Evolutionary conservation across 2,329 filamentous ascomycete species (phyloP).

Genomic region (Zymoseptoria passerinii): DNA sequence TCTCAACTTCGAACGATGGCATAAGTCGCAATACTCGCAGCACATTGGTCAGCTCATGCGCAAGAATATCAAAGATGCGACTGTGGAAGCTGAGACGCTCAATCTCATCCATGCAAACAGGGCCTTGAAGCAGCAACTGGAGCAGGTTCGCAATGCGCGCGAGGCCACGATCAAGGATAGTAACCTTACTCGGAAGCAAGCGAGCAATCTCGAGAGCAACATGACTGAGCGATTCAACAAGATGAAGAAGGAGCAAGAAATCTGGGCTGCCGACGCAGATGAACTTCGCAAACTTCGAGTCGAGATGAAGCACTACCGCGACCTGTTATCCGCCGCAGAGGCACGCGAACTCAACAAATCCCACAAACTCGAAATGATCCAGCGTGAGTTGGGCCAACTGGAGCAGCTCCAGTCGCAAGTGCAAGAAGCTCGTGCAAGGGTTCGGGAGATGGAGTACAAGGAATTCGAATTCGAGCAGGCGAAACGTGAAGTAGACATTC

Average conservation of each 20-base stretch:
- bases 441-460: slow-evolving; percentile 56
- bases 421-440: slow-evolving; percentile 50
- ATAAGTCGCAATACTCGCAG: slow-evolving; percentile 74
- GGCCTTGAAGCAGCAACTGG: slow-evolving; percentile 59
- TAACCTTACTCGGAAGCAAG: slow-evolving; percentile 48
- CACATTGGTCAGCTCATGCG: slow-evolving; percentile 73
- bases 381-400: slow-evolving; percentile 53
- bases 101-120: slow-evolving; percentile 71
- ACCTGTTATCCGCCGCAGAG: slow-evolving; percentile 57
- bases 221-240: slow-evolving; percentile 25
- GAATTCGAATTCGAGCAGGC: slow-evolving; percentile 53
- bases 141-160: slow-evolving; percentile 27
- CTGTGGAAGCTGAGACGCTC: slow-evolving; percentile 73
- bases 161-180: slow-evolving; percentile 28
- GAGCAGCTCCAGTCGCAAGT: slow-evolving; percentile 53
- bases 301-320: slow-evolving; percentile 57
- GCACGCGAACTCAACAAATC: slow-evolving; percentile 56
- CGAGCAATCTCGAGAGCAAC: slow-evolving; percentile 63
- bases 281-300: slow-evolving; percentile 47
- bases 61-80: slow-evolving; percentile 66
- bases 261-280: slow-evolving; percentile 45
- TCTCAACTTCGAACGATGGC: slow-evolving; percentile 72
- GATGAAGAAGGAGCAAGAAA: slow-evolving; percentile 29
- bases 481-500: slow-evolving; percentile 49
- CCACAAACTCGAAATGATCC: slow-evolving; percentile 56